Evolutionary conservation across 768 basidiomycete species (phyloP).

Genomic region (Lentinula edodes): DNA sequence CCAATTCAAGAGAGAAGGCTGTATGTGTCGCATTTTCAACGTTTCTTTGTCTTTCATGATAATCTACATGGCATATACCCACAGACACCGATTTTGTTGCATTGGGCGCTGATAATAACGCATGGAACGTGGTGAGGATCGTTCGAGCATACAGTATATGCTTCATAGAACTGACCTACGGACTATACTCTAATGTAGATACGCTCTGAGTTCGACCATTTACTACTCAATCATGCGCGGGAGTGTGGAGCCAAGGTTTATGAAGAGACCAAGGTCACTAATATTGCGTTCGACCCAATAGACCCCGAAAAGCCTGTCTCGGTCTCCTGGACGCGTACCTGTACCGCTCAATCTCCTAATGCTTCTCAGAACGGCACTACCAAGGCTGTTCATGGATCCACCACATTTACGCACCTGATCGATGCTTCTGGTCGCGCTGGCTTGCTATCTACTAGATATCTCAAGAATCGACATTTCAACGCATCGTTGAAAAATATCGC

Average conservation of each 20-base stretch:
- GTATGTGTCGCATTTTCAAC: constrained; percentile 27
- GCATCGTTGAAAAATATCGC: constrained; percentile 68
- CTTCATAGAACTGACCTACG: not conserved
- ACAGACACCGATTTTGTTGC: constrained; percentile 59
- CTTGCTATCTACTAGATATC: constrained; percentile 60
- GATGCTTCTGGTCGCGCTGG: constrained; percentile 76
- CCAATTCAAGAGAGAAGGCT: constrained; percentile 60
- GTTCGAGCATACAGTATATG: not conserved
- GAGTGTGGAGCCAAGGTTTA: constrained; percentile 46
- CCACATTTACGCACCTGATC: constrained; percentile 61
- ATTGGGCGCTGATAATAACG: constrained; percentile 45
- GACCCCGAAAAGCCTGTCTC: constrained; percentile 41
- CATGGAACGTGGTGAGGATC: constrained; percentile 54
- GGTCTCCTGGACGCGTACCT: constrained; percentile 48
- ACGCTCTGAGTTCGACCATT: constrained; percentile 57
- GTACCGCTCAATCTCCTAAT: constrained; percentile 33
- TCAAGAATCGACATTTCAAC: constrained; percentile 67
- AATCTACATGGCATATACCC: not conserved
- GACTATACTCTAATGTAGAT: constrained; percentile 24
- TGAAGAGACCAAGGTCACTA: constrained; percentile 48
- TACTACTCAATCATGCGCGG: constrained; percentile 52
- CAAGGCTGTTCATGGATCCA: constrained; percentile 31
- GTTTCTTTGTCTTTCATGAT: not conserved
- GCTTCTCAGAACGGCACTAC: constrained; percentile 10
- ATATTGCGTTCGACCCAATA: constrained; percentile 34